Base-by-base conservation (phyloP, 306 rosid genomes). In the Acacia confusa region DNA sequence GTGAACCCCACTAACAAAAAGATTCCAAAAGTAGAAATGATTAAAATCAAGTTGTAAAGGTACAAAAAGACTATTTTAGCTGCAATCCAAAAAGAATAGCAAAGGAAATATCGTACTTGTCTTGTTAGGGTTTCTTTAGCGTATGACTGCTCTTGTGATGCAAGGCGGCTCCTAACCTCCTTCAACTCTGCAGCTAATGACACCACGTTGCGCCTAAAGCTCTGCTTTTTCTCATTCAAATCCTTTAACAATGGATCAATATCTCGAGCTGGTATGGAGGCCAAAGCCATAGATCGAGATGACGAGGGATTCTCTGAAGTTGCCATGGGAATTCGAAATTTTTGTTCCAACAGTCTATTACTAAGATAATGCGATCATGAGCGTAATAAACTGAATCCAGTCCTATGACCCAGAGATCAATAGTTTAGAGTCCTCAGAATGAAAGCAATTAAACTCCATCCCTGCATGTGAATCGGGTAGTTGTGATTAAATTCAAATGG, bases 181-280 rank as follows among this genome's bases (percentile, higher is more conserved):
- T 96, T 96, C 91, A 96, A 88, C 88, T 96, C 99, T 2, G 88
- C 82, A 4, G 99, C 99, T 64, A 96, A 82, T 0, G 97, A 96
- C 85, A 89, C 97, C 32, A 96, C 99, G 84, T 94, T 93, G 32
- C 98, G 86, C 73, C 97, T 83, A 83, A 96, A 93, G 73, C 82
- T 93, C 88, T 93, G 99, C 65, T 96, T 96, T 57, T 84, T 96
- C 82, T 96, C 97, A 71, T 91, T 90, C 84, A 96, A 92, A 88
- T 92, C 97, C 78, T 88, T 90, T 4, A 96, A 85, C 88, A 91
- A 64, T 0, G 99, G 98, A 86, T 93, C 99, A 70, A 91, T 85
- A 55, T 87, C 95, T 75, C 85, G 78, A 76, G 67, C 83, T 1
- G 86, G 40, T 32, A 53, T 16, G 32, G 83, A 70, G 58, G 83